These are phyloP conservation scores for Fusarium gaditjirri DNA, from an alignment of 2,329 filamentous ascomycete genomes.

Conservation along the genomic window DNA sequence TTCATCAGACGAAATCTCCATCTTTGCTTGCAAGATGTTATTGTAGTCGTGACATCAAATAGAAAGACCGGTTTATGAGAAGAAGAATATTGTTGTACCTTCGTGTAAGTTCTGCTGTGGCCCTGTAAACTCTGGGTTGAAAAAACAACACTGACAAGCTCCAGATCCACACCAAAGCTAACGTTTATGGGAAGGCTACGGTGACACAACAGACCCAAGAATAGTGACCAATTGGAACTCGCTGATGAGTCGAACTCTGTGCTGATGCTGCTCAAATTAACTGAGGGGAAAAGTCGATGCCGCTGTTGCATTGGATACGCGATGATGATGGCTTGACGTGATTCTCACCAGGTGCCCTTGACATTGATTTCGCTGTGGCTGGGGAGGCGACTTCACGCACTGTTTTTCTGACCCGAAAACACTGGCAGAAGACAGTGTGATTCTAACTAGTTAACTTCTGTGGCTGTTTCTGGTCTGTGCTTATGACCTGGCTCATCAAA, in stretches of 20 bases:
- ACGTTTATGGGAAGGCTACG: background rate
- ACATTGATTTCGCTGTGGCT: slow-evolving; percentile 18
- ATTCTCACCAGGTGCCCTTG: slow-evolving; percentile 18
- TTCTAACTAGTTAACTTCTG: background rate
- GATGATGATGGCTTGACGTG: slow-evolving; percentile 35
- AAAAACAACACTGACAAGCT: slow-evolving; percentile 18
- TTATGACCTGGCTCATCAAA: background rate
- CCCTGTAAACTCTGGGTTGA: background rate
- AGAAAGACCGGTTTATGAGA: background rate
- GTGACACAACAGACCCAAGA: background rate
- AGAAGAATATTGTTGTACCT: background rate
- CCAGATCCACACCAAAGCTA: slow-evolving; percentile 13
- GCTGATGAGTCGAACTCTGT: background rate
- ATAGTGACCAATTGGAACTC: background rate
- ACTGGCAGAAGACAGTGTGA: background rate
- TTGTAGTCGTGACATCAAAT: background rate
- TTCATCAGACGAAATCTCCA: slow-evolving; percentile 35
- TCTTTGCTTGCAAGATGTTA: background rate
- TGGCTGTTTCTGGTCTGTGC: background rate
- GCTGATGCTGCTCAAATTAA: background rate
- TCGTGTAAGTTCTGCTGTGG: slow-evolving; percentile 14
- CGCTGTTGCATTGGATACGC: slow-evolving; percentile 5
- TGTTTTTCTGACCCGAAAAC: background rate
- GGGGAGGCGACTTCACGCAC: background rate
- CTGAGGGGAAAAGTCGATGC: background rate